These are phyloP conservation scores for Poa annua DNA, from an alignment of 176 grass and related monocot genomes.

Conservation along the genomic window DNA sequence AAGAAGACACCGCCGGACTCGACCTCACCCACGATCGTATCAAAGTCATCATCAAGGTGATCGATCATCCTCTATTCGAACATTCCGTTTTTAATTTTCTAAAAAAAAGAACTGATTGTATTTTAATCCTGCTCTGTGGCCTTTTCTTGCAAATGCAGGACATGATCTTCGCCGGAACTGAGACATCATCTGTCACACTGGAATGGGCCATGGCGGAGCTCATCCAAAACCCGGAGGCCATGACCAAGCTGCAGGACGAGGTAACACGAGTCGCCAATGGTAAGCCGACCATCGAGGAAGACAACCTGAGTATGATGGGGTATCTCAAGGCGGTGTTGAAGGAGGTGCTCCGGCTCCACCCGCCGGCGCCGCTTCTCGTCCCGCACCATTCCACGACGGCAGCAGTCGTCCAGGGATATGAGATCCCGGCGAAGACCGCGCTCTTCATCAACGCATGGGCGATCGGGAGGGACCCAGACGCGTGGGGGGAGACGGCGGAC, in stretches of 20 bases:
- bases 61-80: not conserved
- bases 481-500: conserved; percentile 56
- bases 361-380: conserved; percentile 62
- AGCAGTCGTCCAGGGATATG: conserved; percentile 46
- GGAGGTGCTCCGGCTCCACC: conserved; percentile 66
- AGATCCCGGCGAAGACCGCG: conserved; percentile 48
- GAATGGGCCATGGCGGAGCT: conserved; percentile 82
- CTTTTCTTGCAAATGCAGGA: conserved; percentile 43
- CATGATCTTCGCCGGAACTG: conserved; percentile 64
- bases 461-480: conserved; percentile 57
- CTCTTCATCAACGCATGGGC: conserved; percentile 73
- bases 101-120: not conserved
- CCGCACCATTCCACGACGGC: conserved; percentile 48
- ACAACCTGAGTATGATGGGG: conserved; percentile 43
- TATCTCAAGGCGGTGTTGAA: conserved; percentile 67
- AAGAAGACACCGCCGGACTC: conserved; percentile 33
- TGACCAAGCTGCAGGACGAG: conserved; percentile 58
- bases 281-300: conserved; percentile 38
- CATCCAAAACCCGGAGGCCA: conserved; percentile 43
- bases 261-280: conserved; percentile 22
- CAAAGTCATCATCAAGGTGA: conserved; percentile 50
- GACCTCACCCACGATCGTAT: conserved; percentile 51
- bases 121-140: not conserved
- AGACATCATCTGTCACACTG: conserved; percentile 45
- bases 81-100: not conserved